A percentile compares a stretch with the other conserved stretches of the same genome.
Evolutionary conservation across 73 alveolate species (phyloP).

Genomic region (Paramecium primaurelia): DNA sequence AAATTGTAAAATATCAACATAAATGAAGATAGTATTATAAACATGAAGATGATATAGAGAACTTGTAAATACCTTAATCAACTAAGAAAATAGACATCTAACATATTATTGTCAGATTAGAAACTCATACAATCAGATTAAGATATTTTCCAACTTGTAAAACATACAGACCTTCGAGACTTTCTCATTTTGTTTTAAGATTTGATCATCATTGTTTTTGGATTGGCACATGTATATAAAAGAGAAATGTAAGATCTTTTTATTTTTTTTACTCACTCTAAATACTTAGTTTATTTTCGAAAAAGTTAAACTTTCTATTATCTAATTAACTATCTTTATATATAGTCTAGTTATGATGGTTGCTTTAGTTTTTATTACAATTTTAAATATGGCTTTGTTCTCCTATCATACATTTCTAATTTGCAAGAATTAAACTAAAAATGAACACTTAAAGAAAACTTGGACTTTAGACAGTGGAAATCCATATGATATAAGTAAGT

Average conservation of each 20-base stretch:
- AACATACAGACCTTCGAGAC: constrained; percentile 69
- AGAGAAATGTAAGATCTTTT: constrained; percentile 30
- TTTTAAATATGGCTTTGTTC: background rate
- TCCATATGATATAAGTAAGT: background rate
- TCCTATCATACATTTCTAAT: background rate
- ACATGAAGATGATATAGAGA: background rate
- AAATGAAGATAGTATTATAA: background rate
- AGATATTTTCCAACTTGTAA: constrained; percentile 57
- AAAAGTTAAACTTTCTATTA: background rate
- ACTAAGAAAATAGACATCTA: background rate
- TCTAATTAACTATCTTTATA: background rate
- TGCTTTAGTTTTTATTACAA: background rate
- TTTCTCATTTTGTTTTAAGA: constrained; percentile 69
- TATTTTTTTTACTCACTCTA: background rate
- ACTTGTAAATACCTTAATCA: background rate
- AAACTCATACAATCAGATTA: background rate
- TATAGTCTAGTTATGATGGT: background rate
- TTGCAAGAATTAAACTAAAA: background rate
- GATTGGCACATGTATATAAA: constrained; percentile 52
- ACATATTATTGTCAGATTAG: background rate
- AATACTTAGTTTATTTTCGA: background rate
- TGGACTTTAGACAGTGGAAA: background rate
- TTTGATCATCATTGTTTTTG: constrained; percentile 82
- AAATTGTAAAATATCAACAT: background rate
- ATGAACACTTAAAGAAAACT: background rate